Conservation (phyloP, 768 basidiomycete genomes). For the Boletus rufocinnamomeus region DNA sequence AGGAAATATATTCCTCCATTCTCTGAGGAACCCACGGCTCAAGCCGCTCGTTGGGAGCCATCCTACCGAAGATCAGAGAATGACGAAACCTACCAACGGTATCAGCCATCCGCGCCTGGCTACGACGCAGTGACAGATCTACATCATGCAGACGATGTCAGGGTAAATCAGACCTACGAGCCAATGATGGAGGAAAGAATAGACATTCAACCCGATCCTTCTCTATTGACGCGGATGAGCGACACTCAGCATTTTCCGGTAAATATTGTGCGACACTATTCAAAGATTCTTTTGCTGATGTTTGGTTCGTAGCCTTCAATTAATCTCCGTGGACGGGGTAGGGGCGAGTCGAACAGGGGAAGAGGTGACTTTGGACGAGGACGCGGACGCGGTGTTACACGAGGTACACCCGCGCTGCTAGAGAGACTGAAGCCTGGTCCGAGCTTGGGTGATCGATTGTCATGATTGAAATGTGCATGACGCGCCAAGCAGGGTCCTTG, state of each 20-base stretch:
- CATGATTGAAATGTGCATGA: conserved; percentile 7
- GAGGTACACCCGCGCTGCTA: conserved; percentile 20
- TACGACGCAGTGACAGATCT: conserved; percentile 5
- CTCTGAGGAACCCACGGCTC: neutral
- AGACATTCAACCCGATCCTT: conserved; percentile 19
- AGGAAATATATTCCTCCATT: neutral
- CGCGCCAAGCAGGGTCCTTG: neutral
- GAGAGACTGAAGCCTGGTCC: conserved; percentile 16
- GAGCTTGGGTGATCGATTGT: conserved; percentile 24
- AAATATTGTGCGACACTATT: conserved; percentile 1
- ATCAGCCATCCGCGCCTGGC: conserved; percentile 4
- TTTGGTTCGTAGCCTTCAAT: conserved; percentile 12
- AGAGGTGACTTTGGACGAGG: conserved; percentile 27
- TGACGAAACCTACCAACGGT: conserved; percentile 16
- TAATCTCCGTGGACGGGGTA: conserved; percentile 27
- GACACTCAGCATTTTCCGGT: conserved; percentile 25
- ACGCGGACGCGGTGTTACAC: conserved; percentile 23
- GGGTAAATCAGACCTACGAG: conserved; percentile 17
- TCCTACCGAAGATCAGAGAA: conserved; percentile 14
- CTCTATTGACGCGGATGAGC: conserved; percentile 29
- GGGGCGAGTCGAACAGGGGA: conserved; percentile 15
- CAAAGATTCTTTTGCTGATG: neutral
- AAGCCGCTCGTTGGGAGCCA: conserved; percentile 9
- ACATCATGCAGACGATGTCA: conserved; percentile 4
- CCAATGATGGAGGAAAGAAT: conserved; percentile 12